phyloP scores from a whole-genome alignment of 148 eudicot genomes.

The Dianthus caryophyllus region DNA sequence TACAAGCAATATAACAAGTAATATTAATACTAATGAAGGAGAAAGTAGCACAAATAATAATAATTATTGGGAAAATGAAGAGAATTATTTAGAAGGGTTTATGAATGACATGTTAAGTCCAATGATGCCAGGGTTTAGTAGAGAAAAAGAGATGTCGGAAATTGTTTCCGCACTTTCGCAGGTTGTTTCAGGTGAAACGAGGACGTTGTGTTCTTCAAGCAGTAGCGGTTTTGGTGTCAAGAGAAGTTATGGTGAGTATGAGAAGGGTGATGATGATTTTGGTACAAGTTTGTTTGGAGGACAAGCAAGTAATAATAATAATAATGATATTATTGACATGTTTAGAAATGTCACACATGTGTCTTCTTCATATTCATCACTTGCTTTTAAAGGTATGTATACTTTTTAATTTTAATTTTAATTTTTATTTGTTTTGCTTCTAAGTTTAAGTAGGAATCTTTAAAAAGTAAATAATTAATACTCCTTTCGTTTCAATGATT shows the following conservation, averaged over 20 bases:
- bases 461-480: too few species aligned
- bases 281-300: neutral
- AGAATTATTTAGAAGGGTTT: constrained; percentile 5
- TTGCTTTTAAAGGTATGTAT: constrained; percentile 24
- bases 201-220: neutral
- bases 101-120: constrained; percentile 26
- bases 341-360: constrained; percentile 11
- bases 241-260: constrained; percentile 12
- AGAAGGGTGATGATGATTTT: constrained; percentile 1
- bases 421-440: neutral
- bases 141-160: constrained; percentile 52
- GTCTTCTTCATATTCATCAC: constrained; percentile 17
- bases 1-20: neutral
- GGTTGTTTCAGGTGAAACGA: constrained; percentile 42
- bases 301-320: neutral
- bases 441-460: too few species aligned
- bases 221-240: constrained; percentile 15
- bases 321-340: neutral
- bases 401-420: constrained; percentile 13
- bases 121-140: constrained; percentile 37
- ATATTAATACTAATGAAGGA: constrained; percentile 1
- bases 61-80: constrained; percentile 23
- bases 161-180: constrained; percentile 70
- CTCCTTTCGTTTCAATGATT: too few species aligned
- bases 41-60: neutral